Conservation (phyloP, 2,329 filamentous ascomycete genomes). For the Ilyonectria robusta region DNA sequence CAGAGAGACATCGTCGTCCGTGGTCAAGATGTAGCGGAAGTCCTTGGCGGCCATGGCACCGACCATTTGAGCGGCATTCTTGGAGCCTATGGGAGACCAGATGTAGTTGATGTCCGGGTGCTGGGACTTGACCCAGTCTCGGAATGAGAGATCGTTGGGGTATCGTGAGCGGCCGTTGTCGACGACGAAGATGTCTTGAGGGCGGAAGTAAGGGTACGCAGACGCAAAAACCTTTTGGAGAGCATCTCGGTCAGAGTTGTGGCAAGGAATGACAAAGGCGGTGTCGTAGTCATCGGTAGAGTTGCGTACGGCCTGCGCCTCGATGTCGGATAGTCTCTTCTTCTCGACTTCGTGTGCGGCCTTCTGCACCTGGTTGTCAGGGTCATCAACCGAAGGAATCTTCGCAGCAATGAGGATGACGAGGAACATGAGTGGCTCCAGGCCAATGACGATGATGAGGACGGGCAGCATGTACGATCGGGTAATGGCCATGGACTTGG, state of each 20-base stretch:
- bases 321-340: background rate
- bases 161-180: conserved; percentile 24
- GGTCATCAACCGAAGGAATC: conserved; percentile 5
- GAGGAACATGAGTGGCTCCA: conserved; percentile 29
- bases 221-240: conserved; percentile 25
- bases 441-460: conserved; percentile 24
- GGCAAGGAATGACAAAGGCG: conserved; percentile 26
- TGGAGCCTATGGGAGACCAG: conserved; percentile 31
- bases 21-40: conserved; percentile 25
- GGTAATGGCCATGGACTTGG: conserved; percentile 25
- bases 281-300: conserved; percentile 4
- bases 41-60: conserved; percentile 29
- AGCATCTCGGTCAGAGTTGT: conserved; percentile 29
- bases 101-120: conserved; percentile 30
- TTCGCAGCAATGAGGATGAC: conserved; percentile 18
- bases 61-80: conserved; percentile 32
- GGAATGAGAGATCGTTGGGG: conserved; percentile 26
- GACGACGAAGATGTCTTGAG: conserved; percentile 29
- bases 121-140: conserved; percentile 29
- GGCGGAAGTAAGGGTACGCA: conserved; percentile 28
- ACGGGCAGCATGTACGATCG: conserved; percentile 31
- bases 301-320: background rate
- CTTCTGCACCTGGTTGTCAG: background rate
- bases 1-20: conserved; percentile 28
- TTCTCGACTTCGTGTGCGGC: background rate